Evolutionary conservation across 495 filamentous ascomycete species (phyloP).

Genomic region (Neurospora sp.): DNA sequence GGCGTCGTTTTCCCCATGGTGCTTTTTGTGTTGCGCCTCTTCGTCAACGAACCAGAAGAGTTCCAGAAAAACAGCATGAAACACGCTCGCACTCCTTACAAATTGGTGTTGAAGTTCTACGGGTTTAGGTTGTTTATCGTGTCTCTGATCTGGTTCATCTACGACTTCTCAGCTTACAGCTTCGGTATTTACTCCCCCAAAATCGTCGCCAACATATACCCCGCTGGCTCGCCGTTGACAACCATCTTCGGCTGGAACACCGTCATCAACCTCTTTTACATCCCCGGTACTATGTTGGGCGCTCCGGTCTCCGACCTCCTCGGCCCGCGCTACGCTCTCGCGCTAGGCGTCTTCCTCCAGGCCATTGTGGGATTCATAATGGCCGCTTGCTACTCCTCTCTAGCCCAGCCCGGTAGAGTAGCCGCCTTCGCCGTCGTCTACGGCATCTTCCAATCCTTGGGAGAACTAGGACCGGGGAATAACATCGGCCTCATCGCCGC

Average conservation of each 20-base stretch:
- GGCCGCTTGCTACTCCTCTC: conserved; percentile 58
- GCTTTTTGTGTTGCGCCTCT: conserved; percentile 64
- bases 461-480: conserved; percentile 80
- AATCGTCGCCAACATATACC: conserved; percentile 59
- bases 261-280: conserved; percentile 75
- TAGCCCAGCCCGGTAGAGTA: conserved; percentile 53
- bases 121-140: conserved; percentile 55
- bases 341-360: conserved; percentile 55
- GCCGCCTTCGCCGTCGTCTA: conserved; percentile 68
- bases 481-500: conserved; percentile 84
- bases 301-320: conserved; percentile 63
- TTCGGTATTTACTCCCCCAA: conserved; percentile 70
- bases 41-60: conserved; percentile 73
- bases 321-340: conserved; percentile 64
- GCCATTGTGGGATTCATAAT: conserved; percentile 80
- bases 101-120: conserved; percentile 47
- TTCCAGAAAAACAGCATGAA: conserved; percentile 52
- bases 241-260: conserved; percentile 78
- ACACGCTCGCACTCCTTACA: conserved; percentile 46
- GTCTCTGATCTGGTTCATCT: conserved; percentile 83
- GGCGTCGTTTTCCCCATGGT: conserved; percentile 70
- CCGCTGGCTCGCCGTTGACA: conserved; percentile 47
- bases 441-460: conserved; percentile 73
- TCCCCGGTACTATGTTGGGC: conserved; percentile 72
- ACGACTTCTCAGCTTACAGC: conserved; percentile 73